Percentiles rank a stretch among this genome's conserved stretches.
Evolutionary conservation across 371 early-diverging fungal genomes (phyloP).

Genomic region (Mucor piriformis): DNA sequence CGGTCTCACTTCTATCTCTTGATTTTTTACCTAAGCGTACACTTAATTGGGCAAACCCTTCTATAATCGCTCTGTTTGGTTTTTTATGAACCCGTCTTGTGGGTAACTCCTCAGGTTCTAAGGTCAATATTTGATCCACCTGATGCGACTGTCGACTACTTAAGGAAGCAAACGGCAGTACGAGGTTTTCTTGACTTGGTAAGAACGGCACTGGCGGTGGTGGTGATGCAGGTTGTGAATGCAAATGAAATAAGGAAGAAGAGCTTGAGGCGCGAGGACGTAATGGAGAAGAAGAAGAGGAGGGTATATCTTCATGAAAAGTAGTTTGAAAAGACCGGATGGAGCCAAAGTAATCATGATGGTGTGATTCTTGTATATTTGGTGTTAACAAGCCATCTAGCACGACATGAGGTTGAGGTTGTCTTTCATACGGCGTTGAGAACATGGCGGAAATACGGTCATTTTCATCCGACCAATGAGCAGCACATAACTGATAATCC

Average conservation of each 20-base stretch:
- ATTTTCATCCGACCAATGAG: slow-evolving; percentile 47
- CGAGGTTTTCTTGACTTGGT: neutral
- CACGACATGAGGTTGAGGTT: neutral
- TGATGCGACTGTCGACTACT: slow-evolving; percentile 12
- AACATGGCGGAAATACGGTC: slow-evolving; percentile 45
- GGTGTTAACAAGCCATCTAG: slow-evolving; percentile 1
- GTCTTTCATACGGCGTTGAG: slow-evolving; percentile 15
- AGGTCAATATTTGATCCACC: slow-evolving; percentile 5
- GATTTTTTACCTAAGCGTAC: slow-evolving; percentile 7
- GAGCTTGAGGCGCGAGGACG: no score
- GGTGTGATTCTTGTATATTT: neutral
- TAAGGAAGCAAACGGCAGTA: slow-evolving; percentile 13
- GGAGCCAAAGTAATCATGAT: neutral
- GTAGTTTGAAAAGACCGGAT: neutral
- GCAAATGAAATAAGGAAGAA: no score
- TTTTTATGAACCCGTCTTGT: neutral
- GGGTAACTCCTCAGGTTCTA: neutral
- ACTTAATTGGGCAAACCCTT: slow-evolving; percentile 18
- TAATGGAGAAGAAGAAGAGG: neutral
- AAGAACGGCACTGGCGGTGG: neutral
- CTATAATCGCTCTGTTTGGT: slow-evolving; percentile 11
- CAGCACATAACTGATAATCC: slow-evolving; percentile 42
- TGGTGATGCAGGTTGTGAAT: slow-evolving; percentile 5
- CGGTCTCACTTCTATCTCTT: slow-evolving; percentile 20
- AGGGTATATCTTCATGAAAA: neutral